Evolutionary conservation across 352 stramenopile species (phyloP).

Genomic region (Globisporangium uncinulatum): DNA sequence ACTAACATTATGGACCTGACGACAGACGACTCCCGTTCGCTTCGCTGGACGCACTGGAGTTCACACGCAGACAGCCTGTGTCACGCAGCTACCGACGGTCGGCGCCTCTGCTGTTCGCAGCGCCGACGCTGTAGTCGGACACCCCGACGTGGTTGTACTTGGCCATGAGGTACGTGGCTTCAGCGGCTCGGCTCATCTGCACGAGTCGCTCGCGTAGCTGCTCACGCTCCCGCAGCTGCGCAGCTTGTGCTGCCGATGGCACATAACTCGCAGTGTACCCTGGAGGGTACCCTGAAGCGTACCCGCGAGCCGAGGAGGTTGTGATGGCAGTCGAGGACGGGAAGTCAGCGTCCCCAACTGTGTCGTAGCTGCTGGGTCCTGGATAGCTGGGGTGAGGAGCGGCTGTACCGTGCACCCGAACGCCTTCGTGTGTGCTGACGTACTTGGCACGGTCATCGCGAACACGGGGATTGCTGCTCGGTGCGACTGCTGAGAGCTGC

Average conservation of each 20-base stretch:
- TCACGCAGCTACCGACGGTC: background rate
- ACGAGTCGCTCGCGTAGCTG: conserved; percentile 54
- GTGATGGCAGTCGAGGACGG: too few species aligned
- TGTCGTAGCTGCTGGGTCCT: background rate
- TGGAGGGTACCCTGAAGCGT: too few species aligned
- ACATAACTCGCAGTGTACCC: background rate
- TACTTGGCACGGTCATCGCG: conserved; percentile 63
- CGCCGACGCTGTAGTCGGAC: conserved; percentile 15
- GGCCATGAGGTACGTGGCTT: conserved; percentile 64
- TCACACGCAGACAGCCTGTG: background rate
- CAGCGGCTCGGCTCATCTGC: conserved; percentile 60
- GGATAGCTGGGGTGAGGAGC: background rate
- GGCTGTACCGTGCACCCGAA: background rate
- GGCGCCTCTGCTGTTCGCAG: background rate
- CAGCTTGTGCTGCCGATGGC: background rate
- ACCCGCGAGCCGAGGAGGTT: too few species aligned
- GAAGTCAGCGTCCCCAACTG: too few species aligned
- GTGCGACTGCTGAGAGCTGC: conserved; percentile 11
- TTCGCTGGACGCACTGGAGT: background rate
- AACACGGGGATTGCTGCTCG: conserved; percentile 23
- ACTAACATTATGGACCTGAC: too few species aligned
- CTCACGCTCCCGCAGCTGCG: conserved; percentile 22
- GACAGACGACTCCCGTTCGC: background rate
- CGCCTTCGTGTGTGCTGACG: conserved; percentile 41
- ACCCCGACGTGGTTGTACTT: conserved; percentile 69